phyloP scores from a whole-genome alignment of 768 basidiomycete genomes.

The Suillus occidentalis region DNA sequence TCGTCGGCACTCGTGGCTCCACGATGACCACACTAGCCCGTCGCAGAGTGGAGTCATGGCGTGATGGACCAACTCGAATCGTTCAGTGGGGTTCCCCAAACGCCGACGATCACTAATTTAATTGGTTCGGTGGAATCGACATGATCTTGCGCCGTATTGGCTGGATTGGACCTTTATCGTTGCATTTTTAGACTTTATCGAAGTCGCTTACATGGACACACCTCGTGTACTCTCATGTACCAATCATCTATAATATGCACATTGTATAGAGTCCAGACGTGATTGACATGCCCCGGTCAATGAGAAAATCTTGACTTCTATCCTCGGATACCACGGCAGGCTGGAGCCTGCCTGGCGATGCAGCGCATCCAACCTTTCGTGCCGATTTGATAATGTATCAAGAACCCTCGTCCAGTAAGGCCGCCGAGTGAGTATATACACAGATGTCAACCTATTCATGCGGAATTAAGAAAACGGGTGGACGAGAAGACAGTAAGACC shows the following conservation, averaged over 20 bases:
- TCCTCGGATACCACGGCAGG: not conserved
- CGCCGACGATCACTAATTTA: slow-evolving; percentile 53
- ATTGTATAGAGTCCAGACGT: not conserved
- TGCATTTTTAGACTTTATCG: slow-evolving; percentile 4
- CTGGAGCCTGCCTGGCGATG: not conserved
- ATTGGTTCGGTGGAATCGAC: not conserved
- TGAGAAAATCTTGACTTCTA: not conserved
- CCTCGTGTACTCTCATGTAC: not conserved
- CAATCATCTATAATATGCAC: not conserved
- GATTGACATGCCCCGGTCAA: not conserved
- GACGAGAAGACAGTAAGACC: not conserved
- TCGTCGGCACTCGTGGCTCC: slow-evolving; percentile 70
- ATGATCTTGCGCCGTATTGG: not conserved
- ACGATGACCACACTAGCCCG: slow-evolving; percentile 70
- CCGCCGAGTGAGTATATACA: not conserved
- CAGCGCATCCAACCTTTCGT: not conserved
- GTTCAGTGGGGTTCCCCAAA: slow-evolving; percentile 59
- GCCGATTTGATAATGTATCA: not conserved
- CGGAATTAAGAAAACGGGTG: not conserved
- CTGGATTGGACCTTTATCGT: not conserved
- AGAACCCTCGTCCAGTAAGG: not conserved
- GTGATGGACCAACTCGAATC: slow-evolving; percentile 48
- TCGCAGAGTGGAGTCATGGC: slow-evolving; percentile 69
- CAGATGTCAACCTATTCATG: not conserved
- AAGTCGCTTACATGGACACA: not conserved